These are phyloP conservation scores for Rhodomyrtus psidioides DNA, from an alignment of 441 rosid genomes.

Conservation along the genomic window DNA sequence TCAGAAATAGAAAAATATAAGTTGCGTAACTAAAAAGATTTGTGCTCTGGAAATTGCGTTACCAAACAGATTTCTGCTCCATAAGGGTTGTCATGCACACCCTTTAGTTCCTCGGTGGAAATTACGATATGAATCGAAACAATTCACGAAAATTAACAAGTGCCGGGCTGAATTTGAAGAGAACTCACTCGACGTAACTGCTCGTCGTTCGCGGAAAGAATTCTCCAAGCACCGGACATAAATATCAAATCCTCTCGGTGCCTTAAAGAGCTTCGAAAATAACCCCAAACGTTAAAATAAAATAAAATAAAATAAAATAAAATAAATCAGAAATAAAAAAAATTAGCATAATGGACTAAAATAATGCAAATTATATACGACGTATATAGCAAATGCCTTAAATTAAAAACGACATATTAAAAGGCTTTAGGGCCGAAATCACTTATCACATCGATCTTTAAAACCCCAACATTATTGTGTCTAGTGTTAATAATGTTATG, in stretches of 20 bases:
- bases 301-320: not conserved
- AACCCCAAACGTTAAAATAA: not conserved
- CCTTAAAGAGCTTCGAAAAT: not conserved
- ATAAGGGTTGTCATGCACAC: not conserved
- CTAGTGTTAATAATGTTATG: not conserved
- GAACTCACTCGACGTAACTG: not conserved
- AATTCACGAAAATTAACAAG: not conserved
- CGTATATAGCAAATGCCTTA: too few relatives aligned
- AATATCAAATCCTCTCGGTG: not conserved
- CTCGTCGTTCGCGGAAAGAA: too few relatives aligned
- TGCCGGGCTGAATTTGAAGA: accelerated
- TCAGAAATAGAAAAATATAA: too few relatives aligned
- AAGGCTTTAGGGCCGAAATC: not conserved
- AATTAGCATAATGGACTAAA: not conserved
- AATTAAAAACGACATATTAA: not conserved
- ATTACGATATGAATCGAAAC: not conserved
- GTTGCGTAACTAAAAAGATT: too few relatives aligned
- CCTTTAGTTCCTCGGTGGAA: not conserved
- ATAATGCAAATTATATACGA: not conserved
- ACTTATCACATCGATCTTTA: not conserved
- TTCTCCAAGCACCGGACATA: too few relatives aligned
- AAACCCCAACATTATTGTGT: not conserved
- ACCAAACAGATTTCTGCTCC: too few relatives aligned
- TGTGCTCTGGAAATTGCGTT: too few relatives aligned
- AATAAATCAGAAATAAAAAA: not conserved